A percentile compares a stretch with the other conserved stretches of the same genome.
These are phyloP conservation scores for Solanum corneliomulleri DNA, from an alignment of 257 asterid genomes.

Conservation along the genomic window DNA sequence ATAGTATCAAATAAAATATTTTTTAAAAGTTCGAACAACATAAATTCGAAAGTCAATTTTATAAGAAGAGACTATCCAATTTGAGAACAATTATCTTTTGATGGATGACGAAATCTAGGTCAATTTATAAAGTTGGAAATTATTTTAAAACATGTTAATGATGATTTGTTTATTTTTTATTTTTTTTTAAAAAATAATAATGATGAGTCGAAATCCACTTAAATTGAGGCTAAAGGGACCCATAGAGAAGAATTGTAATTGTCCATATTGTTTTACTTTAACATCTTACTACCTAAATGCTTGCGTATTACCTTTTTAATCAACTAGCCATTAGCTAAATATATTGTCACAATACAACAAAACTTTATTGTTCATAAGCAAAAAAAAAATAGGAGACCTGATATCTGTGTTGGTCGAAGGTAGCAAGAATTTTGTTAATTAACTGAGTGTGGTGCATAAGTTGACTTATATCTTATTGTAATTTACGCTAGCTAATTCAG, in stretches of 20 bases:
- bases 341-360: not conserved
- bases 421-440: not conserved
- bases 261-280: conserved; percentile 24
- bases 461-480: not conserved
- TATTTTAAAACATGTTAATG: conserved; percentile 14
- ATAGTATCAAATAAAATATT: not conserved
- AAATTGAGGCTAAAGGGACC: conserved; percentile 43
- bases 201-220: conserved; percentile 56
- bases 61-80: conserved; percentile 5
- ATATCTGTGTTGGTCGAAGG: not conserved
- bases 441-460: not conserved
- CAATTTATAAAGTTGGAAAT: conserved; percentile 19
- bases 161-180: conserved; percentile 5
- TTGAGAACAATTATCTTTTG: conserved; percentile 9
- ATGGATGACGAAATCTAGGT: conserved; percentile 45
- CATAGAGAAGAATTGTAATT: conserved; percentile 12
- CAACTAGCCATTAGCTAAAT: conserved; percentile 5
- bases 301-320: conserved; percentile 6
- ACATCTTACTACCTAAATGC: conserved; percentile 21
- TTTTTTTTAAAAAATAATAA: not conserved
- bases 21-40: not conserved
- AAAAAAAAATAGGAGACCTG: not conserved
- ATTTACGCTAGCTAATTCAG: not conserved
- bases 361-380: not conserved
- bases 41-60: conserved; percentile 13